Evolutionary conservation across 2,329 filamentous ascomycete species (phyloP).

Genomic region (Fusarium longipes): DNA sequence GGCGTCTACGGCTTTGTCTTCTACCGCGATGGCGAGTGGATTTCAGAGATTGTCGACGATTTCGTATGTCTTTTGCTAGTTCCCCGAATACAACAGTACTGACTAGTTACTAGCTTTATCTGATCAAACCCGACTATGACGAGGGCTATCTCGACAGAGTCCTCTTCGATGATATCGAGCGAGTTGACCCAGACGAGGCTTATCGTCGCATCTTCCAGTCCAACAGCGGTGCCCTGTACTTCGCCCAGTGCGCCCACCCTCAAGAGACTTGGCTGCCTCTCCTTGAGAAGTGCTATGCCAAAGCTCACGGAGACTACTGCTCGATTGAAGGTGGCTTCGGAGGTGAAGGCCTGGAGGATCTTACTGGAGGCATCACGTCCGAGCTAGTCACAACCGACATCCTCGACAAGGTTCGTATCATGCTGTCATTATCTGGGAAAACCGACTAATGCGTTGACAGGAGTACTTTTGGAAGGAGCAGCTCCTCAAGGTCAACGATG

Average conservation of each 20-base stretch:
- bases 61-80: constrained; percentile 50
- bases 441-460: constrained; percentile 11
- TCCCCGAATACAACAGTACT: neutral
- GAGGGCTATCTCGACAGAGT: constrained; percentile 63
- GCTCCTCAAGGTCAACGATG: constrained; percentile 79
- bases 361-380: constrained; percentile 73
- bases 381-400: constrained; percentile 75
- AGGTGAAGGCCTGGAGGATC: constrained; percentile 69
- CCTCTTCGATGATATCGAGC: constrained; percentile 57
- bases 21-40: constrained; percentile 81
- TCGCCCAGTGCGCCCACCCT: constrained; percentile 77
- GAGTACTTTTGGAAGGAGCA: constrained; percentile 79
- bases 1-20: constrained; percentile 91
- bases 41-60: constrained; percentile 68
- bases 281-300: constrained; percentile 83
- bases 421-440: fast-evolving
- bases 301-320: constrained; percentile 82
- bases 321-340: constrained; percentile 79
- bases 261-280: constrained; percentile 86
- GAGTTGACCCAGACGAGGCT: constrained; percentile 65
- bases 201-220: constrained; percentile 79
- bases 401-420: constrained; percentile 72
- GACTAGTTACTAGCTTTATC: constrained; percentile 55
- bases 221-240: constrained; percentile 79
- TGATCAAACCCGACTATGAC: constrained; percentile 70